A percentile compares a stretch with the other conserved stretches of the same genome.
These are phyloP conservation scores for Alloteropsis semialata DNA, from an alignment of 176 grass and related monocot species.

Conservation along the genomic window DNA sequence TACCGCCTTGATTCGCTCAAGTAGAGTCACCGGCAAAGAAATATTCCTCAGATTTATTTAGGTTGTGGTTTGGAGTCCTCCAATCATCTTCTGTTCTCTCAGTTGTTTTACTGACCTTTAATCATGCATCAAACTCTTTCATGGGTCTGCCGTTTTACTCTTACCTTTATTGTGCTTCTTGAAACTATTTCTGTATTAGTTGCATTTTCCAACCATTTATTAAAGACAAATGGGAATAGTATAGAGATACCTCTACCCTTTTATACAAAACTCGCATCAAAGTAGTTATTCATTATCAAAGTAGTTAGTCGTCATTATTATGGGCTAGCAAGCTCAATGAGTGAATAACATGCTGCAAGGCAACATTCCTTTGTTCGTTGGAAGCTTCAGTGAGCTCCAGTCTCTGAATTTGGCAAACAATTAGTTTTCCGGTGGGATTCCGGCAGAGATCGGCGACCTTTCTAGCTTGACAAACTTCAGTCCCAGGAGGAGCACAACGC, in stretches of 20 bases:
- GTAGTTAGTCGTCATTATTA: too few species aligned
- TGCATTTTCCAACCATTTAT: neutral
- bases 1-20: too few species aligned
- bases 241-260: neutral
- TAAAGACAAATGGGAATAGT: too few species aligned
- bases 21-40: too few species aligned
- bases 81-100: neutral
- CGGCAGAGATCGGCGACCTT: constrained; percentile 46
- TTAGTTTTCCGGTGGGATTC: constrained; percentile 48
- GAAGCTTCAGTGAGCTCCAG: constrained; percentile 51
- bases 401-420: constrained; percentile 75
- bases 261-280: neutral
- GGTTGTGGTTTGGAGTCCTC: neutral
- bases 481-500: too few species aligned
- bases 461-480: constrained; percentile 62
- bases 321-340: constrained; percentile 13
- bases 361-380: constrained; percentile 53
- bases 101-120: neutral
- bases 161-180: neutral
- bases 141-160: neutral
- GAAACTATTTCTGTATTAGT: neutral
- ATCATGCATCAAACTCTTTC: neutral
- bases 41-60: too few species aligned
- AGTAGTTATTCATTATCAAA: neutral
- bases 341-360: constrained; percentile 47